Conservation (phyloP, 768 basidiomycete genomes). For the Lanmaoa rubissima region DNA sequence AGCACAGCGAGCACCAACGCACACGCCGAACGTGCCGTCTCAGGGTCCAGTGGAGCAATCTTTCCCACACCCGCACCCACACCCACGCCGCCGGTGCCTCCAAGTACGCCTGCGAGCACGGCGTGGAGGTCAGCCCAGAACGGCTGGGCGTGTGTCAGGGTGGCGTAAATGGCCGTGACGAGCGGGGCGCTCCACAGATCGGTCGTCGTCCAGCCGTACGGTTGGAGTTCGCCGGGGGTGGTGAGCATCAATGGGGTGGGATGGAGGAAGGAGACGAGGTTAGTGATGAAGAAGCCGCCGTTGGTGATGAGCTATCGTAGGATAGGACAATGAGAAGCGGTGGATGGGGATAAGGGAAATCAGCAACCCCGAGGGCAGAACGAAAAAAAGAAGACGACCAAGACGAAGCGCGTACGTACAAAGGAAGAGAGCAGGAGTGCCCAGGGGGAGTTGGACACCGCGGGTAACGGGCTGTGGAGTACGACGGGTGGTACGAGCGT, state of each 20-base stretch:
- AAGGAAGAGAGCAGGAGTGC: conserved; percentile 71
- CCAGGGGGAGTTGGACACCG: conserved; percentile 68
- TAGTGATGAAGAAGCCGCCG: conserved; percentile 77
- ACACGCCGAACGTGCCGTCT: conserved; percentile 70
- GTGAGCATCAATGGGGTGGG: conserved; percentile 65
- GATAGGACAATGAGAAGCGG: not conserved
- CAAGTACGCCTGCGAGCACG: conserved; percentile 47
- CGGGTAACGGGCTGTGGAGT: conserved; percentile 45
- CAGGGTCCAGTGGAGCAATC: conserved; percentile 53
- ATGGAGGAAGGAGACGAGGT: conserved; percentile 71
- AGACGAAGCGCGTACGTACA: conserved; percentile 38
- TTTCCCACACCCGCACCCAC: conserved; percentile 9
- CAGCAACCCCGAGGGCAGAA: not conserved
- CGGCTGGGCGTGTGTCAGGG: conserved; percentile 84
- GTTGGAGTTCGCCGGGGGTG: conserved; percentile 76
- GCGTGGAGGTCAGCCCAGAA: conserved; percentile 68
- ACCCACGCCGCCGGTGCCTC: conserved; percentile 18
- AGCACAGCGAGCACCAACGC: conserved; percentile 59
- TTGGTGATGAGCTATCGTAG: conserved; percentile 61
- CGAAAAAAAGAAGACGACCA: not conserved
- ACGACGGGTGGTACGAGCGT: conserved; percentile 73
- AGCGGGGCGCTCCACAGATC: conserved; percentile 87
- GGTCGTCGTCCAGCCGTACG: conserved; percentile 82
- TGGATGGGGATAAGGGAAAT: not conserved
- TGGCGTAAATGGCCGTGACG: conserved; percentile 74